phyloP scores from a whole-genome alignment of 2,329 filamentous ascomycete species.

The Corniculantispora saksenae region DNA sequence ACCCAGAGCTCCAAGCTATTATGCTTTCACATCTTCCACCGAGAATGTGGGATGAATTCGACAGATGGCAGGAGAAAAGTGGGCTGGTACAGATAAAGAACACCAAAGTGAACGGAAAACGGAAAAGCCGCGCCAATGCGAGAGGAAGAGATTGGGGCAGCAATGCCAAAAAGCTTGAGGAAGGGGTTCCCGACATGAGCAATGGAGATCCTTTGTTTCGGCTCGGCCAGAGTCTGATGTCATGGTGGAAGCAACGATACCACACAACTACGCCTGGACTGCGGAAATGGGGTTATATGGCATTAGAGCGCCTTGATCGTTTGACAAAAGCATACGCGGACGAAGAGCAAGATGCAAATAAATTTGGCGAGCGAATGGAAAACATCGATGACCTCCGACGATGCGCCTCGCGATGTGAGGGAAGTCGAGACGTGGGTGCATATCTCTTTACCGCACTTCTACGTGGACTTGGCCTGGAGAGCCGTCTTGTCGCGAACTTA shows the following conservation, averaged over 20 bases:
- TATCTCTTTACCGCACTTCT: constrained; percentile 88
- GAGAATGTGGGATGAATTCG: constrained; percentile 69
- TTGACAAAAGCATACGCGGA: constrained; percentile 70
- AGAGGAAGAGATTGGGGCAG: constrained; percentile 67
- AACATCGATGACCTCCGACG: constrained; percentile 67
- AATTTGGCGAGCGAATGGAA: constrained; percentile 76
- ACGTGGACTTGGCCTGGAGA: constrained; percentile 77
- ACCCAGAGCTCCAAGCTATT: constrained; percentile 72
- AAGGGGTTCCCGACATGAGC: constrained; percentile 73
- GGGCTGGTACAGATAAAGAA: constrained; percentile 49
- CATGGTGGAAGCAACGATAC: constrained; percentile 89
- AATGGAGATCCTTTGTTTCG: constrained; percentile 78
- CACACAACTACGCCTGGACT: constrained; percentile 74
- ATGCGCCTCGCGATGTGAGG: constrained; percentile 68
- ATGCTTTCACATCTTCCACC: constrained; percentile 73
- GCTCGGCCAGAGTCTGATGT: constrained; percentile 72
- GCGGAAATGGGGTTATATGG: constrained; percentile 87
- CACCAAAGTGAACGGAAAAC: constrained; percentile 16
- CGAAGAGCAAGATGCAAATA: constrained; percentile 59
- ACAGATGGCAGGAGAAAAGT: constrained; percentile 70
- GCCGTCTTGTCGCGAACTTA: constrained; percentile 79
- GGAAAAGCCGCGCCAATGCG: constrained; percentile 32
- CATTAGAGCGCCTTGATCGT: constrained; percentile 72
- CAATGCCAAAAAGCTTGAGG: constrained; percentile 68
- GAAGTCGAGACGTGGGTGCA: constrained; percentile 83